Evolutionary conservation across 257 asterid species (phyloP), one percentile per base, ranked within the genome.

Genomic region (Plectranthus barbatus): DNA sequence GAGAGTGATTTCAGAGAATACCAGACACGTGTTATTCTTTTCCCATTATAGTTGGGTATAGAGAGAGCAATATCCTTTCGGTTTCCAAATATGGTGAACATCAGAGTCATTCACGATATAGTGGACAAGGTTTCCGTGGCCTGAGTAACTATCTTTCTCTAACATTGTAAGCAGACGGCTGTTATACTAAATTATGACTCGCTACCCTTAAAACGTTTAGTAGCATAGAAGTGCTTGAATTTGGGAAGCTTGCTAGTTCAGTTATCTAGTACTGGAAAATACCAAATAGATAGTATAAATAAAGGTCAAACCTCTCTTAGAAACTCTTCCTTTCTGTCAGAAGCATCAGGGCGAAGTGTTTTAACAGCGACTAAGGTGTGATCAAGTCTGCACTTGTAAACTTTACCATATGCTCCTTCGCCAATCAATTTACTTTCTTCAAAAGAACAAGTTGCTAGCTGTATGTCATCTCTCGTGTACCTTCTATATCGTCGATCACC

Each of bases 341-440:
- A 67, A 57, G 91, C 81, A 67, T 88, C 84, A 2, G 86, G 67
- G 13, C 34, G 75, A 58, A 88, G 91, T 65, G 83, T 86, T 76
- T 91, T 91, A 62, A 88, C 68, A 67, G 98, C 98, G 14, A 86
- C 96, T 37, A 70, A 80, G 66, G 84, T 83, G 74, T 86, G 88
- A 61, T 91, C 94, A 72, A 91, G 89, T 74, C 47, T 67, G 71
- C 94, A 81, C 74, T 84, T 88, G 76, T 86, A 88, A 56, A 91
- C 96, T 78, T 83, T 86, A 12, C 98, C 98, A 29, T 86, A 91
- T 52, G 82, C 91, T 64, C 98, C 96, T 64, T 85, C 89, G 58
- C 98, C 98, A 47, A 91, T 83, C 61, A 79, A 24, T 62, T 74
- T 91, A 58, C 64, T 47, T 68, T 82, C 90, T 1, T 85, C 81